Base-by-base conservation (phyloP, 2,329 filamentous ascomycete species). In the Xylaria sp. region DNA sequence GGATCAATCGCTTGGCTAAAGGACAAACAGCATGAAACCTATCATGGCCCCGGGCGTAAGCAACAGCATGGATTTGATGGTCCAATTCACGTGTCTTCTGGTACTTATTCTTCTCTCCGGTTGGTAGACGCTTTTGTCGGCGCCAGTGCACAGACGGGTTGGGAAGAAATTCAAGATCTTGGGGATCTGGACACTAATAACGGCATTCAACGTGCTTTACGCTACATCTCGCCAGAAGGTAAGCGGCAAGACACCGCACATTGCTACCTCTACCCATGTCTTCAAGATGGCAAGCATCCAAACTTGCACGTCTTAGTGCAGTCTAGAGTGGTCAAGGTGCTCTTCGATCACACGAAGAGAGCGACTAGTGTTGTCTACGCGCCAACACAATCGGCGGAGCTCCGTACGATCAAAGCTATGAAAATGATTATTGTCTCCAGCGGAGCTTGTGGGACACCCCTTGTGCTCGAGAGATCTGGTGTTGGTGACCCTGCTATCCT, bases 281-380 rank as follows among this genome's bases (percentile, higher is more conserved):
- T 73, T 3, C 55, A 60, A 10, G 69, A 68, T 43, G 66, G 64
- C 7, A 57, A 63, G 23, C 67, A 72, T 47, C 68, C 69, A 6
- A 73, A 73, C 41, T 55, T 73, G 17, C 68, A 72, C 31, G 69
- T 73, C 4, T 31, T 73, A n/a, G 69, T 73, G 3, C 66, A 71
- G 53, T 49, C 70, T 3, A 58, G 66, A 5, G 70, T 72, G 8
- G 61, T 80, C 2, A 80, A 81, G 2, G 80, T 87, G 2, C 60
- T 86, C 0, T 82, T 87, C 52, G 81, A 86, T 25, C 41, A 27
- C 3, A 82, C 79, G 44, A 70, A 74, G 40, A 27, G 13, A 2
- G 86, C 86, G 1, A 58, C 25, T 31, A 86, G 84, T 0, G 79
- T 89, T 8, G 84, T 87, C 9, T 55, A 35, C 25, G 1, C 10